Evolutionary conservation across 1,284 basidiomycete species (phyloP).

Genomic region (Cutaneotrichosporon mucoides): DNA sequence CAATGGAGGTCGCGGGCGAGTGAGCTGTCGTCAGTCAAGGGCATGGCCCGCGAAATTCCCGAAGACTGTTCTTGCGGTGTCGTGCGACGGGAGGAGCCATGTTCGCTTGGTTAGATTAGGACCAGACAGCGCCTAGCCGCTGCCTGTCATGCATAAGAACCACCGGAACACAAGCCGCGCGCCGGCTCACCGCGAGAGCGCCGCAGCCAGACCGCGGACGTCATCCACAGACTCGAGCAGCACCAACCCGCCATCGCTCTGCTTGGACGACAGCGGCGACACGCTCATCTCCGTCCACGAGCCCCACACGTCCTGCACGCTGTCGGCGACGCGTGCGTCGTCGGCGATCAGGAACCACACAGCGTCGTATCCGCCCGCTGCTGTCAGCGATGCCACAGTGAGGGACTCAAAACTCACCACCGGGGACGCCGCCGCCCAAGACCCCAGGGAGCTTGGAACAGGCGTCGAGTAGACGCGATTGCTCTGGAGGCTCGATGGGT

Average conservation of each 20-base stretch:
- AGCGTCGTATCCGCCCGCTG: constrained; percentile 95
- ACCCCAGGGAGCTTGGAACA: constrained; percentile 76
- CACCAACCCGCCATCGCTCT: constrained; percentile 70
- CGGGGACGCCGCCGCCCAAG: constrained; percentile 91
- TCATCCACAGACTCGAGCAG: constrained; percentile 58
- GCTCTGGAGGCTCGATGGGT: constrained; percentile 86
- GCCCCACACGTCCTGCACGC: constrained; percentile 70
- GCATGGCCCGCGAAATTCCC: too few relatives aligned
- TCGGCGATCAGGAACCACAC: constrained; percentile 85
- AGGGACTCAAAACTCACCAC: constrained; percentile 58
- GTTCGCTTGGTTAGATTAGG: too few relatives aligned
- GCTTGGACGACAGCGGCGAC: constrained; percentile 70
- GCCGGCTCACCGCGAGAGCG: too few relatives aligned
- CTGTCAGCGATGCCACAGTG: constrained; percentile 9
- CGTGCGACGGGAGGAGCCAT: too few relatives aligned
- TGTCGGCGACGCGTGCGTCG: constrained; percentile 38
- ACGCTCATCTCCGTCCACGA: constrained; percentile 69
- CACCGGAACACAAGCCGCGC: too few relatives aligned
- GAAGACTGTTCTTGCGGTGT: too few relatives aligned
- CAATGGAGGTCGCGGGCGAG: too few relatives aligned
- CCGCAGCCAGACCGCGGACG: constrained; percentile 60
- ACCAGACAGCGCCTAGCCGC: too few relatives aligned
- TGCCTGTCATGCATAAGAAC: too few relatives aligned
- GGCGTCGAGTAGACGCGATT: constrained; percentile 78
- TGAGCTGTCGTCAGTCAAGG: too few relatives aligned